Conservation (phyloP, 345 rosid species). For the Lumnitzera racemosa region DNA sequence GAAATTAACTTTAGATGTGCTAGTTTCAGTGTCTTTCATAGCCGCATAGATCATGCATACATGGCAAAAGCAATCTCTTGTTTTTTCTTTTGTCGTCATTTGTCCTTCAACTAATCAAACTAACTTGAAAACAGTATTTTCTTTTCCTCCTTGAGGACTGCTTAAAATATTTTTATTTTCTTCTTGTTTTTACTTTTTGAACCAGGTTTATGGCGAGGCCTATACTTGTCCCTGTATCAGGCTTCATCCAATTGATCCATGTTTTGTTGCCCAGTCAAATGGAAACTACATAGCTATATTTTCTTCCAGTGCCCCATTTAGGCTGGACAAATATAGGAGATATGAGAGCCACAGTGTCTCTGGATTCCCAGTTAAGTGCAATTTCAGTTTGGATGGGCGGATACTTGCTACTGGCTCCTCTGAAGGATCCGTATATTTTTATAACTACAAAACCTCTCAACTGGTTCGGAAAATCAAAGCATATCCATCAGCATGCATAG, state of each 20-base stretch:
- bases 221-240: slow-evolving; percentile 71
- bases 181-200: slow-evolving; percentile 2
- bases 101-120: too few species aligned
- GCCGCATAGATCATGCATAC: too few species aligned
- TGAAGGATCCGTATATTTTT: slow-evolving; percentile 59
- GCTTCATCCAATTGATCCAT: slow-evolving; percentile 57
- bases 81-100: too few species aligned
- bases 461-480: slow-evolving; percentile 55
- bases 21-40: too few species aligned
- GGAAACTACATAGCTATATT: slow-evolving; percentile 89
- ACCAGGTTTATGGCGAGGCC: slow-evolving; percentile 79
- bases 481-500: slow-evolving; percentile 59
- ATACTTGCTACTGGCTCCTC: slow-evolving; percentile 68
- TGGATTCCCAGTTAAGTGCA: slow-evolving; percentile 80
- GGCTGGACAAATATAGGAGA: slow-evolving; percentile 71
- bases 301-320: slow-evolving; percentile 66
- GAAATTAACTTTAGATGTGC: too few species aligned
- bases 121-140: not conserved
- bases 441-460: slow-evolving; percentile 35
- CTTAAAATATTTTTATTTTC: not conserved
- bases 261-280: slow-evolving; percentile 72
- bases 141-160: not conserved
- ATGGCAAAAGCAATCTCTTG: too few species aligned
- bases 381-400: slow-evolving; percentile 67
- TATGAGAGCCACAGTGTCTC: slow-evolving; percentile 68